Percentiles rank a stretch among this genome's conserved stretches.
Evolutionary conservation across 78 protist species (phyloP).

Genomic region (Pigoraptor vietnamica): DNA sequence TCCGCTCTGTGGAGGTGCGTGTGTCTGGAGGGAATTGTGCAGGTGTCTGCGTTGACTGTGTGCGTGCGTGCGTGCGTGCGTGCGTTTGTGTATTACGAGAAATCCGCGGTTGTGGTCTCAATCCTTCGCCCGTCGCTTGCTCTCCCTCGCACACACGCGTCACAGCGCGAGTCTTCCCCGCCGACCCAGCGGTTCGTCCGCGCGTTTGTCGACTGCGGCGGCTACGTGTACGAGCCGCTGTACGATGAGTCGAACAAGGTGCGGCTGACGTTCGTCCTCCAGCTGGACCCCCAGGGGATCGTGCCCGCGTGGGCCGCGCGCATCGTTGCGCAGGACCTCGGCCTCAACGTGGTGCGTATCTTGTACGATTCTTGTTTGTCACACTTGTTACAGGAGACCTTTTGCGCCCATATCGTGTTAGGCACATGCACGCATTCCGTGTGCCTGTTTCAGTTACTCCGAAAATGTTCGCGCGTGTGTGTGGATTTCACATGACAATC

Average conservation of each 20-base stretch:
- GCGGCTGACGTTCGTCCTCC: neutral
- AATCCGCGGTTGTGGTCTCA: no score
- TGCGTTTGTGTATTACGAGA: no score
- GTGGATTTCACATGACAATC: no score
- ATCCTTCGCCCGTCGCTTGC: no score
- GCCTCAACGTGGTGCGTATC: neutral
- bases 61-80: neutral
- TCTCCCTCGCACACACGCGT: no score
- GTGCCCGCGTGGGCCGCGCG: neutral
- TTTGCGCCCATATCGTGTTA: no score
- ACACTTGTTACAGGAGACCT: no score
- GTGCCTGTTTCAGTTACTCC: no score
- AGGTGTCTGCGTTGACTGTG: neutral
- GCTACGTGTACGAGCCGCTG: neutral
- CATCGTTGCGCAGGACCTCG: neutral
- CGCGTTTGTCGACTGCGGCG: neutral
- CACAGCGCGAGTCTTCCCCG: neutral
- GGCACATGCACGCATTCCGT: no score
- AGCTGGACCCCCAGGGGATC: neutral
- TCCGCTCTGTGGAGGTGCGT: neutral
- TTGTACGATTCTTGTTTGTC: no score
- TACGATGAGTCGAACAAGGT: neutral
- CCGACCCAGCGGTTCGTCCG: neutral
- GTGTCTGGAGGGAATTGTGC: no score
- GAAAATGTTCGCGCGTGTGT: no score